phyloP scores from a whole-genome alignment of 805 yeast genomes.

The Myxozyma geophila region DNA sequence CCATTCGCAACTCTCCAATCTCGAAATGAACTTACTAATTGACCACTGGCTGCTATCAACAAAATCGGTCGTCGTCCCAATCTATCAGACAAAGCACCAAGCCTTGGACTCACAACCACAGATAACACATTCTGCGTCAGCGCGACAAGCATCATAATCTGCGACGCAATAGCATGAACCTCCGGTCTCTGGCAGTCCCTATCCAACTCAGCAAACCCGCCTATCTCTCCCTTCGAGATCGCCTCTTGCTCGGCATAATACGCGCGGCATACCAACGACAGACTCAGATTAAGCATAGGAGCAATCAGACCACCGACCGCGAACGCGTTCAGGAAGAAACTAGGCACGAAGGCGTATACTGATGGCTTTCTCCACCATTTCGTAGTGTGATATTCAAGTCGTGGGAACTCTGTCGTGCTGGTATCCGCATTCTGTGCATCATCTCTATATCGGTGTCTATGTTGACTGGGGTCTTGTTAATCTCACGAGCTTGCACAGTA shows the following conservation, averaged over 20 bases:
- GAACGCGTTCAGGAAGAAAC: conserved; percentile 17
- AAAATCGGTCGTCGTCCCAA: conserved; percentile 26
- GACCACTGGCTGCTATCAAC: conserved; percentile 5
- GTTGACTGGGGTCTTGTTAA: too few species aligned
- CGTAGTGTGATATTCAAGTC: not conserved
- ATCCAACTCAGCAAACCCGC: conserved; percentile 1
- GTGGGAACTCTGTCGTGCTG: not conserved
- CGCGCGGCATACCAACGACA: conserved; percentile 20
- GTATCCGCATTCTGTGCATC: not conserved
- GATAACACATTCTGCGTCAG: conserved; percentile 9
- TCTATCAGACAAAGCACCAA: conserved; percentile 32
- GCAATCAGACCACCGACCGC: conserved; percentile 26
- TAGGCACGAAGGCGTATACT: conserved; percentile 17
- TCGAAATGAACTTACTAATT: not conserved
- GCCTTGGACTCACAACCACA: conserved; percentile 18
- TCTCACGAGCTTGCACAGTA: not conserved
- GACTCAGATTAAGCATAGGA: conserved; percentile 15
- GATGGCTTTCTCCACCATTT: conserved; percentile 12
- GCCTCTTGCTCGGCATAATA: conserved; percentile 17
- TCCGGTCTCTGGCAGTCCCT: conserved; percentile 24
- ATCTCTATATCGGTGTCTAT: not conserved
- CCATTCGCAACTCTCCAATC: not conserved
- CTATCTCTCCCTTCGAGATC: not conserved
- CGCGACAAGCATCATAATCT: conserved; percentile 3
- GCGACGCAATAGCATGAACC: conserved; percentile 20